These are phyloP conservation scores for Blastocystis hominis DNA, from an alignment of 352 stramenopile species.

Conservation along the genomic window DNA sequence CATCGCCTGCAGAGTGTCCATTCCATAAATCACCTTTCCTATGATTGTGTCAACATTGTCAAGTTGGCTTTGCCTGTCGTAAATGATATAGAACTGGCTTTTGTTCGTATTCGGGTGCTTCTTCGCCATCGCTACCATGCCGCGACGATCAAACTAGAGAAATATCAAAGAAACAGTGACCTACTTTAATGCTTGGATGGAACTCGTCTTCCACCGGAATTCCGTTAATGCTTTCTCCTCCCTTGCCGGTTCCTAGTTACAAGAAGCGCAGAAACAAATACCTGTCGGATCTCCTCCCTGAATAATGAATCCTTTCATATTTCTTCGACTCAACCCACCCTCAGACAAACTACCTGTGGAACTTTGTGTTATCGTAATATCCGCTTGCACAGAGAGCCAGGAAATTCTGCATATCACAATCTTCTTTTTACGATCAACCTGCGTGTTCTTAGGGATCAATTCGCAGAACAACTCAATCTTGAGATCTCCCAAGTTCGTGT, in stretches of 20 bases:
- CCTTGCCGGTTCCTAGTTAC: conserved; percentile 25
- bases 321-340: not conserved
- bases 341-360: conserved; percentile 1
- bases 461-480: conserved; percentile 57
- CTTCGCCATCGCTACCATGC: conserved; percentile 33
- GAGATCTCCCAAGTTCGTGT: conserved; percentile 58
- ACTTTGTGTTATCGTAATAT: conserved; percentile 58
- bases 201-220: conserved; percentile 31
- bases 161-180: not conserved
- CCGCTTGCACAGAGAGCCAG: conserved; percentile 32
- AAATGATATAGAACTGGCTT: conserved; percentile 48
- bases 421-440: not conserved
- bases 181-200: conserved; percentile 6
- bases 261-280: not conserved
- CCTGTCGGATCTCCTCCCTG: conserved; percentile 43
- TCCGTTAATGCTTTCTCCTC: conserved; percentile 27
- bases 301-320: conserved; percentile 41
- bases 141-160: conserved; percentile 22
- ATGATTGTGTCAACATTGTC: conserved; percentile 38
- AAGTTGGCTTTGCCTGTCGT: conserved; percentile 11
- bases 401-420: conserved; percentile 35
- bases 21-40: conserved; percentile 64
- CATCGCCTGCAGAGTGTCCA: conserved; percentile 86
- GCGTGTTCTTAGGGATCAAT: conserved; percentile 43
- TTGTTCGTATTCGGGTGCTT: conserved; percentile 40